These are phyloP conservation scores for Cladosporium sp. DNA, from an alignment of 2,329 filamentous ascomycete species.

Conservation along the genomic window DNA sequence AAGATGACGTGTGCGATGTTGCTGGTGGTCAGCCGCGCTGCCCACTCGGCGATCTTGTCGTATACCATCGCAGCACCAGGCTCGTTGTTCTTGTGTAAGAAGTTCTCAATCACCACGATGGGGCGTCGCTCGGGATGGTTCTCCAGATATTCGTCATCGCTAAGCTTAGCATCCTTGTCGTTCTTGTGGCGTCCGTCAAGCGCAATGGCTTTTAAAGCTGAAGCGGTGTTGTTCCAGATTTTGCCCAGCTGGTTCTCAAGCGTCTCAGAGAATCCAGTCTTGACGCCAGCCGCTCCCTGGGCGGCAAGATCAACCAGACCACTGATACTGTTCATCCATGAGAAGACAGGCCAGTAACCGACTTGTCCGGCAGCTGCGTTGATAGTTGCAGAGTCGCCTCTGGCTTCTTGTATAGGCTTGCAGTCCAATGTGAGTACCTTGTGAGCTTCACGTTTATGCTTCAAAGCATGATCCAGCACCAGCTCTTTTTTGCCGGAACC, in stretches of 20 bases:
- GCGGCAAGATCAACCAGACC: constrained; percentile 90
- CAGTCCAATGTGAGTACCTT: constrained; percentile 88
- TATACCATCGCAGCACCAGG: constrained; percentile 47
- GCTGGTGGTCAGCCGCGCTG: constrained; percentile 77
- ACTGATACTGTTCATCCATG: constrained; percentile 93
- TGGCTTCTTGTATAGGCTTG: constrained; percentile 87
- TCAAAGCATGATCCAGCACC: constrained; percentile 79
- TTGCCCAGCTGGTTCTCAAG: constrained; percentile 86
- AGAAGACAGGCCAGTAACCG: constrained; percentile 90
- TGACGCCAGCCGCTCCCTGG: constrained; percentile 90
- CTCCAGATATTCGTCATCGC: constrained; percentile 85
- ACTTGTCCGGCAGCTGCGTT: constrained; percentile 77
- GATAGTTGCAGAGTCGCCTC: constrained; percentile 85
- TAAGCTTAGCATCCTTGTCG: constrained; percentile 71
- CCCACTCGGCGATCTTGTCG: constrained; percentile 73
- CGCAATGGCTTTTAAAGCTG: constrained; percentile 76
- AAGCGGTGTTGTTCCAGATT: constrained; percentile 81
- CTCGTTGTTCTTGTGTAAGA: constrained; percentile 70
- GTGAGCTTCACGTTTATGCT: constrained; percentile 59
- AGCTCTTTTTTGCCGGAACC: constrained; percentile 90
- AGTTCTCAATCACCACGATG: constrained; percentile 89
- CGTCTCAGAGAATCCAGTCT: constrained; percentile 91
- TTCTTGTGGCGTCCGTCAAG: constrained; percentile 69
- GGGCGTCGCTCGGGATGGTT: constrained; percentile 81
- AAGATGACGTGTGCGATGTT: constrained; percentile 95